These are phyloP conservation scores for Claviceps africana DNA, from an alignment of 2,329 filamentous ascomycete genomes.

Conservation along the genomic window DNA sequence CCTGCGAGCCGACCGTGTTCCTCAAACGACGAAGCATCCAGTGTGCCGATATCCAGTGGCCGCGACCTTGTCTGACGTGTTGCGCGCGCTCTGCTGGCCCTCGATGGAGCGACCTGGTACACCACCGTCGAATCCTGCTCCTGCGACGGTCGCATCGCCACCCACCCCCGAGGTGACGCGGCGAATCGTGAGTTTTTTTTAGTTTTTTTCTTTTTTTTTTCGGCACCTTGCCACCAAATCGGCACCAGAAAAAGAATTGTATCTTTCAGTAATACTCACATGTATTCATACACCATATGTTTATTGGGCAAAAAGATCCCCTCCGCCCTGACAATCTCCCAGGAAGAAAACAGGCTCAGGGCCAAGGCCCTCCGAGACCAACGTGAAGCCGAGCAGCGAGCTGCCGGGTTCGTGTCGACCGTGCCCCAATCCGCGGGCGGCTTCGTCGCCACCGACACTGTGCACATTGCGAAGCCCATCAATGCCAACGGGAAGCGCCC, in stretches of 20 bases:
- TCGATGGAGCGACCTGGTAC: slow-evolving; percentile 34
- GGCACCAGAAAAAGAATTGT: neutral
- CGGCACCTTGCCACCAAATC: neutral
- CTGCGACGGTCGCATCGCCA: slow-evolving; percentile 25
- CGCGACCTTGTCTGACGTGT: neutral
- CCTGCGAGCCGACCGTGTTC: neutral
- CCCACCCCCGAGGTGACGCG: slow-evolving; percentile 40
- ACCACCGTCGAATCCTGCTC: slow-evolving; percentile 18
- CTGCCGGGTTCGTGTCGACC: slow-evolving; percentile 26
- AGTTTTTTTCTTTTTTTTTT: neutral
- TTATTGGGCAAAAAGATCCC: neutral
- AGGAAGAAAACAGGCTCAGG: slow-evolving; percentile 80
- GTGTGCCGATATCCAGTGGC: neutral
- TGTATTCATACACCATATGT: too few relatives aligned
- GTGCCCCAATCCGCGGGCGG: slow-evolving; percentile 44
- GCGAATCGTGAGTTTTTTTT: slow-evolving; percentile 31
- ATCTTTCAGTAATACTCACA: too few relatives aligned
- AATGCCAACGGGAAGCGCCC: slow-evolving; percentile 52
- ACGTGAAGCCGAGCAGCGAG: slow-evolving; percentile 47
- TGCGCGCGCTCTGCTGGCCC: neutral
- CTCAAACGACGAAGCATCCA: neutral
- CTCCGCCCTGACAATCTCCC: slow-evolving; percentile 7
- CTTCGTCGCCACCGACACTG: slow-evolving; percentile 55
- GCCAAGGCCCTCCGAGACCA: slow-evolving; percentile 76
- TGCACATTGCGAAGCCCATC: slow-evolving; percentile 34